phyloP scores from a whole-genome alignment of 1,284 basidiomycete species.

The Gastroboletus turbinatus region DNA sequence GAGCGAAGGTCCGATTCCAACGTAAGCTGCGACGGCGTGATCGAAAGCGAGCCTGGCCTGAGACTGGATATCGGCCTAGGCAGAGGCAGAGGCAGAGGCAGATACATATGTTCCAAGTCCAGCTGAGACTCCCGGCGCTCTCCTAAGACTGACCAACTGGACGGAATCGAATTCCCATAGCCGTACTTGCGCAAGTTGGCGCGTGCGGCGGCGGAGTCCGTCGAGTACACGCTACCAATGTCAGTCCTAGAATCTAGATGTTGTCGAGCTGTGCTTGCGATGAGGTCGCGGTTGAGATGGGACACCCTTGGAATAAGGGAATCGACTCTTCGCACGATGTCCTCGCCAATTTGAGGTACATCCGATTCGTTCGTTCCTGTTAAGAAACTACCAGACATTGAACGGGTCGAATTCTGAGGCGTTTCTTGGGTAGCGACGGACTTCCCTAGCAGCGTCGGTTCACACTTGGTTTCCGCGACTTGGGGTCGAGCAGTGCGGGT shows the following conservation, averaged over 20 bases:
- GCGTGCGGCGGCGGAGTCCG: slow-evolving; percentile 22
- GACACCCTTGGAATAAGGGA: slow-evolving; percentile 2
- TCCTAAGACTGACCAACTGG: slow-evolving; percentile 24
- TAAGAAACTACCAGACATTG: background rate
- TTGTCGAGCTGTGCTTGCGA: background rate
- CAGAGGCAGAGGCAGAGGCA: slow-evolving; percentile 11
- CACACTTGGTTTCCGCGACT: background rate
- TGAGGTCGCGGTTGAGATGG: slow-evolving; percentile 5
- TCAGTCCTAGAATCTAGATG: slow-evolving; percentile 9
- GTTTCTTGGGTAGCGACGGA: background rate
- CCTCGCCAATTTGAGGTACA: background rate
- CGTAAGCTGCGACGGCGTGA: slow-evolving; percentile 11
- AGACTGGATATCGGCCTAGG: slow-evolving; percentile 1
- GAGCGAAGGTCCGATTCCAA: slow-evolving; percentile 8
- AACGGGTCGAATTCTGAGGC: background rate
- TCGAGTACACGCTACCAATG: slow-evolving; percentile 32
- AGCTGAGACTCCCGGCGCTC: slow-evolving; percentile 16
- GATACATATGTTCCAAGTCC: slow-evolving; percentile 10
- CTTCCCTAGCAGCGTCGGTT: background rate
- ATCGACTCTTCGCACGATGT: background rate
- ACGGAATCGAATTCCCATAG: slow-evolving; percentile 23
- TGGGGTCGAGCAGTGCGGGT: background rate
- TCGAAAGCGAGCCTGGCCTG: slow-evolving; percentile 3
- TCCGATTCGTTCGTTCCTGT: background rate
- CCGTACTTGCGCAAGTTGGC: slow-evolving; percentile 29